These are phyloP conservation scores for Phialophora verrucosa DNA, from an alignment of 2,329 filamentous ascomycete genomes.

Conservation along the genomic window DNA sequence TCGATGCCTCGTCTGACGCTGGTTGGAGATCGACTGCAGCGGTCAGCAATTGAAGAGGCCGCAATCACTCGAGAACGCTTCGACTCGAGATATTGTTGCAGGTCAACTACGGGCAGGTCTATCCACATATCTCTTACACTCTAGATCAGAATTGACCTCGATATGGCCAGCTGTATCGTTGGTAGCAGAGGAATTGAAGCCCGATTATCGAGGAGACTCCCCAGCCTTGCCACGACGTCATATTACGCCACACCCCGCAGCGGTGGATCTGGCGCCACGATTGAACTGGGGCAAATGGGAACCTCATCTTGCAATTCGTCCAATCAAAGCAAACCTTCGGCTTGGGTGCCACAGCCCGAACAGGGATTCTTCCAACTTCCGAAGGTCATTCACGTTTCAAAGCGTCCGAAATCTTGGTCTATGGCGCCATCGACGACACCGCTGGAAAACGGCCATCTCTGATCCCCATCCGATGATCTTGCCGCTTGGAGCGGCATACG, in stretches of 20 bases:
- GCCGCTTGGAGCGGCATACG: conserved; percentile 25
- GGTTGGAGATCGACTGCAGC: not conserved
- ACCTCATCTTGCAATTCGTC: not conserved
- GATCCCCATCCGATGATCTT: conserved; percentile 11
- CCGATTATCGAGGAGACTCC: not conserved
- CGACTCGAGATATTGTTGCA: not conserved
- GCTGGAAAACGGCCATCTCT: not conserved
- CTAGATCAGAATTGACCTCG: not conserved
- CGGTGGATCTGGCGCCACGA: not conserved
- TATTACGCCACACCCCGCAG: not conserved
- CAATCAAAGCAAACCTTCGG: not conserved
- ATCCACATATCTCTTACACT: not conserved
- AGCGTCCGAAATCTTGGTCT: conserved; percentile 23
- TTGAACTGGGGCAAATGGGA: not conserved
- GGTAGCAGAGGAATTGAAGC: not conserved
- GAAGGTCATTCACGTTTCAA: not conserved
- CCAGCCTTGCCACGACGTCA: not conserved
- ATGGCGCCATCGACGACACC: not conserved
- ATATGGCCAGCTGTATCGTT: not conserved
- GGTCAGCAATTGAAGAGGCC: not conserved
- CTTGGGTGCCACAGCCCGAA: conserved; percentile 10
- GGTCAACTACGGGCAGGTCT: not conserved
- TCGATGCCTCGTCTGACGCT: not conserved
- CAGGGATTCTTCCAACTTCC: conserved; percentile 35
- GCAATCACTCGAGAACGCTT: not conserved